These are phyloP conservation scores for Suillus fuscotomentosus DNA, from an alignment of 768 basidiomycete species.

Conservation along the genomic window DNA sequence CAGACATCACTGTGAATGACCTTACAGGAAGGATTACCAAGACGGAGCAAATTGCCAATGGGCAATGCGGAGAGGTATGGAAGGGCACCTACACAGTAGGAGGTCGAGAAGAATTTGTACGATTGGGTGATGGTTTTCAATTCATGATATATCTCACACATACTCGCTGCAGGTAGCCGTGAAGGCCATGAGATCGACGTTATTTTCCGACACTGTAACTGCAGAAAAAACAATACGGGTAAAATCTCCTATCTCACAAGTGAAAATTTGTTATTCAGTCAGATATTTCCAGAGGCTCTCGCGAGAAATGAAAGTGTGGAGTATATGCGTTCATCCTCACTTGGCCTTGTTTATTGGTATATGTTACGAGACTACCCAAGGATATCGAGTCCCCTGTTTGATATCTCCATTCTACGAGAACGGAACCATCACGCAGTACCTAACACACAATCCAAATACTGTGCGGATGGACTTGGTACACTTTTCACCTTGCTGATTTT, in stretches of 20 bases:
- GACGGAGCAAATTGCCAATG: neutral
- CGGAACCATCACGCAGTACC: conserved; percentile 51
- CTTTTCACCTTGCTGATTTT: neutral
- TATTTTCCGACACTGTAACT: neutral
- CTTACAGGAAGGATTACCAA: neutral
- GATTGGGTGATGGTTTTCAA: neutral
- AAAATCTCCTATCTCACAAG: neutral
- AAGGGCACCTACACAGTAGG: neutral
- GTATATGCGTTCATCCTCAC: conserved; percentile 19
- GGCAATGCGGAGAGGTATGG: neutral
- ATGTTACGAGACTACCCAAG: conserved; percentile 17
- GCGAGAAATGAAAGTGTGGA: conserved; percentile 28
- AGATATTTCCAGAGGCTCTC: conserved; percentile 20
- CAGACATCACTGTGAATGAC: neutral
- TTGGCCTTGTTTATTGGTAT: conserved; percentile 25
- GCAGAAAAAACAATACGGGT: neutral
- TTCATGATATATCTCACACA: neutral
- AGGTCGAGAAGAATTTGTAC: neutral
- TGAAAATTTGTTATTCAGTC: neutral
- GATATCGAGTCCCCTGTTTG: conserved; percentile 32
- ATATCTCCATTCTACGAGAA: conserved; percentile 65
- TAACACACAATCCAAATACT: conserved; percentile 36
- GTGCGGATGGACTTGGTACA: conserved; percentile 49
- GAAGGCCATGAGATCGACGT: neutral
- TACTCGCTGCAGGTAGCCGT: neutral